Evolutionary conservation across 1,284 basidiomycete genomes (phyloP).

Genomic region (Tylopilus sp.): DNA sequence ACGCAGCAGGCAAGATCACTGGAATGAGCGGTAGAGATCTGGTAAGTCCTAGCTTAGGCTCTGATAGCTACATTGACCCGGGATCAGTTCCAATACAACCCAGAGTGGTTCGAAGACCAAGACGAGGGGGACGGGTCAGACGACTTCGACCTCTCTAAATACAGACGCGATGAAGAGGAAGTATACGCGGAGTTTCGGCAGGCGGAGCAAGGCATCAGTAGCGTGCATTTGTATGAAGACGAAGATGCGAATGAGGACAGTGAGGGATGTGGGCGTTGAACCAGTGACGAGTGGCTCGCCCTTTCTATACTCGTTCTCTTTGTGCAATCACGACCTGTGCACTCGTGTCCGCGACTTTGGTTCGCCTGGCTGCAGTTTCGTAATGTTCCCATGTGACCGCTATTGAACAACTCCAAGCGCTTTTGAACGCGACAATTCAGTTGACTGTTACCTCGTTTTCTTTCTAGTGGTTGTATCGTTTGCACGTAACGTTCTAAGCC

Average conservation of each 20-base stretch:
- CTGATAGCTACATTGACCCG: constrained; percentile 8
- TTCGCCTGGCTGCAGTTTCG: constrained; percentile 8
- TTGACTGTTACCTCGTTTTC: not conserved
- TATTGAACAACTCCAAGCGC: not conserved
- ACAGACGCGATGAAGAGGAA: constrained; percentile 31
- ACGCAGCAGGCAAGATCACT: constrained; percentile 83
- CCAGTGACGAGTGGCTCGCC: not conserved
- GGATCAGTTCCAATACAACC: constrained; percentile 86
- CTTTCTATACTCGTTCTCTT: not conserved
- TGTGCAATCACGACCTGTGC: not conserved
- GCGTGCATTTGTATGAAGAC: constrained; percentile 23
- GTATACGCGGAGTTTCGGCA: constrained; percentile 26
- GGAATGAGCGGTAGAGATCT: constrained; percentile 97
- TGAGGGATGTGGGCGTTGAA: not conserved
- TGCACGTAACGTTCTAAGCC: not conserved
- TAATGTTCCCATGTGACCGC: constrained; percentile 21
- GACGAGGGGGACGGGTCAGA: constrained; percentile 66
- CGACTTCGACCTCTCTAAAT: constrained; percentile 34
- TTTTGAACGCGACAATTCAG: not conserved
- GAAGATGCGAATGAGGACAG: constrained; percentile 14
- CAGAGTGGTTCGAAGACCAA: constrained; percentile 88
- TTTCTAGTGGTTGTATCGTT: constrained; percentile 1
- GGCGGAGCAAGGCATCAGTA: constrained; percentile 15
- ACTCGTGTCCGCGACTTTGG: not conserved
- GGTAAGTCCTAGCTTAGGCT: constrained; percentile 43